These are phyloP conservation scores for Torulaspora microellipsoides DNA, from an alignment of 805 yeast genomes.

Conservation along the genomic window DNA sequence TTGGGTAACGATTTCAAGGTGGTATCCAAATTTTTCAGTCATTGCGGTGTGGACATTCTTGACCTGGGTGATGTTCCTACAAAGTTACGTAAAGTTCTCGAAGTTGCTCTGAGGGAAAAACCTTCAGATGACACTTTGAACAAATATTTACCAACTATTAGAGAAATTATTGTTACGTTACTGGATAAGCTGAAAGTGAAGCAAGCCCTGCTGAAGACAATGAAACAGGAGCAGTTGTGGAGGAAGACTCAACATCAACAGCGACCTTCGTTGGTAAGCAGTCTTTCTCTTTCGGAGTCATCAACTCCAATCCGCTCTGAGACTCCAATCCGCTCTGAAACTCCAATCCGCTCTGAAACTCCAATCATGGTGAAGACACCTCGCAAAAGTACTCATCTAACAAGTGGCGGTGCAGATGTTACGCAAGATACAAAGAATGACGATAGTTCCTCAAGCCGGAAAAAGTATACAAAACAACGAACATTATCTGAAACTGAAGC, in stretches of 20 bases:
- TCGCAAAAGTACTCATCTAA: background rate
- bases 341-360: slow-evolving; percentile 1
- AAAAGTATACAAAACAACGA: slow-evolving; percentile 5
- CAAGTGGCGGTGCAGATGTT: background rate
- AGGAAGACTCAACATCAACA: slow-evolving; percentile 14
- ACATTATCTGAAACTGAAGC: slow-evolving; percentile 46
- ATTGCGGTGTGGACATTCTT: slow-evolving; percentile 72
- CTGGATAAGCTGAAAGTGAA: slow-evolving; percentile 76
- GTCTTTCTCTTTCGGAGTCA: slow-evolving; percentile 9
- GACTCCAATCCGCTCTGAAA: slow-evolving; percentile 3
- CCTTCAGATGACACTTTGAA: slow-evolving; percentile 83
- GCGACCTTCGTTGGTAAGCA: slow-evolving; percentile 14
- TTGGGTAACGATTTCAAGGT: slow-evolving; percentile 91
- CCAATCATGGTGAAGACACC: slow-evolving; percentile 1
- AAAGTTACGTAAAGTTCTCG: slow-evolving; percentile 70
- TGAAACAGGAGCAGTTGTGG: slow-evolving; percentile 19
- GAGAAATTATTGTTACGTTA: slow-evolving; percentile 78
- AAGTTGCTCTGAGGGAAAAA: slow-evolving; percentile 76
- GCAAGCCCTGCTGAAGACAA: slow-evolving; percentile 45
- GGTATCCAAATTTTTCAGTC: slow-evolving; percentile 72
- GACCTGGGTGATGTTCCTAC: slow-evolving; percentile 91
- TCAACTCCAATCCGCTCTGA: slow-evolving; percentile 11
- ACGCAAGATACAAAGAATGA: background rate
- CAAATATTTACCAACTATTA: slow-evolving; percentile 71
- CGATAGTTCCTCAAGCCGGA: background rate